Evolutionary conservation across 352 stramenopile species (phyloP).

Genomic region (Globisporangium radiosum): DNA sequence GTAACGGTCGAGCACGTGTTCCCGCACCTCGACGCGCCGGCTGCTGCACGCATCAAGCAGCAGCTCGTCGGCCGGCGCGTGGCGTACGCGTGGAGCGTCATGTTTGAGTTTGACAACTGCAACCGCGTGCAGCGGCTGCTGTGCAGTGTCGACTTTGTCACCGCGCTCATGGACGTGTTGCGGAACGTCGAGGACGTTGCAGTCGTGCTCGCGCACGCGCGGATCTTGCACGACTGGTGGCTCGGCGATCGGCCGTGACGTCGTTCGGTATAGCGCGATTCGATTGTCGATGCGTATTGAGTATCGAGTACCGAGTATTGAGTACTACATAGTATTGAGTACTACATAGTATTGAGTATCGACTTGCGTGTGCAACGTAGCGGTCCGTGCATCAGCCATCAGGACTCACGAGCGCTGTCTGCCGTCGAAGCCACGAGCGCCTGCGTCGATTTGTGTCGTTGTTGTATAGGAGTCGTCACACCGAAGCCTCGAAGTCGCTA

Average conservation of each 20-base stretch:
- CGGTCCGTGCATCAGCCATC: no score
- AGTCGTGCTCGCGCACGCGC: not conserved
- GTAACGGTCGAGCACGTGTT: slow-evolving; percentile 5
- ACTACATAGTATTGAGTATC: no score
- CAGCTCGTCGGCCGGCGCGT: slow-evolving; percentile 1
- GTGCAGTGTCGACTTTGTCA: not conserved
- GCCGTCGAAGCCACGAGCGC: no score
- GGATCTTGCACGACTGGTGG: slow-evolving; percentile 1
- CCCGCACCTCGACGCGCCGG: not conserved
- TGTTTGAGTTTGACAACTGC: slow-evolving; percentile 4
- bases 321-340: no score
- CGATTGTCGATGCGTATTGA: no score
- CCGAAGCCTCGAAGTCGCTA: no score
- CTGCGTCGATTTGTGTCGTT: no score
- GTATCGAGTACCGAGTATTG: no score
- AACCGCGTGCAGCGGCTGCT: not conserved
- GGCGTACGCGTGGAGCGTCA: not conserved
- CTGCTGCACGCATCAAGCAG: not conserved
- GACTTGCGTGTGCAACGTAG: no score
- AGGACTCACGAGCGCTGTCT: no score
- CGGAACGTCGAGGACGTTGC: not conserved
- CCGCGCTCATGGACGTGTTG: not conserved
- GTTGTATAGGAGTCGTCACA: no score
- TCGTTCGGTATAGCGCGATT: no score
- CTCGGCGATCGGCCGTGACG: not conserved